Base-by-base conservation (phyloP, 768 basidiomycete genomes). In the Pholiota microspora region DNA sequence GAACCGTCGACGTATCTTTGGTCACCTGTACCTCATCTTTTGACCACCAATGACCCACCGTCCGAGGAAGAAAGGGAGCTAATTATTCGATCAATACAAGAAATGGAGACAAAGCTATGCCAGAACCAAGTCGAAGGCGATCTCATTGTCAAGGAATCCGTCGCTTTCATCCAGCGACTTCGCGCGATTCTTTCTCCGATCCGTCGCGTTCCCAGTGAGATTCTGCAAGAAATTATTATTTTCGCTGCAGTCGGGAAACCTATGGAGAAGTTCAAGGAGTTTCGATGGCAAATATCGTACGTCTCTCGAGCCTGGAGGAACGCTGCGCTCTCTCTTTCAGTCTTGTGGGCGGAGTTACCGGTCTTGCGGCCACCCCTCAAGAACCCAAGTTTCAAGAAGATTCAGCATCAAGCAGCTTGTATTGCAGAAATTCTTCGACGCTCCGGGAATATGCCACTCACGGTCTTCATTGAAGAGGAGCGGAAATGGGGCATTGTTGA, bases 1-100 rank as follows among this genome's bases (percentile, higher is more conserved):
- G 29, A 6, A 31, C 6, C 29, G 29, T 31, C 29, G 29, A 12
- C 3, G 40, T 10, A 24, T 23, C 16, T 23, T 4, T 42, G 24
- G 31, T 57, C 52, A 3, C 51, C 55, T 18, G 55, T 52, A 25
- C 50, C 34, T 6, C 50, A 52, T 29, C 51, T 56, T 12, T 16
- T 56, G 34, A 18, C 28, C 6, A 47, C 50, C 3, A 56, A 56
- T 9, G 16, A 25, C 2, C 25, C 55, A 1, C 55, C 55, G 2
- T 46, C 50, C 0, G 50, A 51, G 15, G 35, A 49, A 13, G 55
- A 56, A n/a, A n/a, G n/a, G n/a, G n/a, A 42, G 24, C 29, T 16
- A 18, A n/a, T n/a, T n/a, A n/a, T n/a, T n/a, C n/a, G n/a, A n/a
- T n/a, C n/a, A n/a, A n/a, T n/a, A n/a, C n/a, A n/a, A n/a, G n/a